phyloP scores from a whole-genome alignment of 805 yeast genomes.

The Candida montana region DNA sequence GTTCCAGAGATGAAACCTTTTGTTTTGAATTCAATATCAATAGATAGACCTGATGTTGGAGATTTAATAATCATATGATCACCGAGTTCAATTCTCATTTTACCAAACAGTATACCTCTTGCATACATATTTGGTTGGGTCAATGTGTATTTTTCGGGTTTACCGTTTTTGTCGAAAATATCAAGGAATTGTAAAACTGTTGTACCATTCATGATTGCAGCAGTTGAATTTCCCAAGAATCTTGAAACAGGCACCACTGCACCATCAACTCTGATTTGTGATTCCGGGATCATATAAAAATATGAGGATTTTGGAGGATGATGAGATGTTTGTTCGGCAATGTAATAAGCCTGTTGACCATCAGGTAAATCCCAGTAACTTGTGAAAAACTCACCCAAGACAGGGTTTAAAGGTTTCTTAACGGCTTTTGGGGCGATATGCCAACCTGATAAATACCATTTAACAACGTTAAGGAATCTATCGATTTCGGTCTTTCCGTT shows the following conservation, averaged over 20 bases:
- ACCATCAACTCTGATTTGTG: constrained; percentile 83
- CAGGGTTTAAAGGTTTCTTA: constrained; percentile 93
- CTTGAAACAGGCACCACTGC: constrained; percentile 79
- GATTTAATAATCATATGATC: constrained; percentile 82
- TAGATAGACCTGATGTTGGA: constrained; percentile 48
- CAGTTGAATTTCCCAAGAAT: constrained; percentile 93
- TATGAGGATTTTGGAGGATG: constrained; percentile 98
- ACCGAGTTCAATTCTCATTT: constrained; percentile 84
- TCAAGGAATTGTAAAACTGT: constrained; percentile 68
- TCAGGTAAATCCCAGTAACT: constrained; percentile 90
- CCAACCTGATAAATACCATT: constrained; percentile 95
- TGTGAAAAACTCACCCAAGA: constrained; percentile 83
- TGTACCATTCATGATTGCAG: constrained; percentile 93
- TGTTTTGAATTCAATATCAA: constrained; percentile 89
- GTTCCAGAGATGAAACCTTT: constrained; percentile 93
- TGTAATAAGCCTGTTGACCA: constrained; percentile 67
- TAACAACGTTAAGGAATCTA: constrained; percentile 68
- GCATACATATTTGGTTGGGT: constrained; percentile 97
- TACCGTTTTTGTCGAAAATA: constrained; percentile 39
- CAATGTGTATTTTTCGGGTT: constrained; percentile 67
- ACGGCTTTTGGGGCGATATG: constrained; percentile 98
- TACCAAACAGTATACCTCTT: constrained; percentile 88
- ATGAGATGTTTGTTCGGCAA: constrained; percentile 93
- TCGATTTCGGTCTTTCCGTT: constrained; percentile 48
- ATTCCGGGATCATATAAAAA: constrained; percentile 80